These are phyloP conservation scores for Solanum megistacrolobum DNA, from an alignment of 257 asterid genomes.

Conservation along the genomic window DNA sequence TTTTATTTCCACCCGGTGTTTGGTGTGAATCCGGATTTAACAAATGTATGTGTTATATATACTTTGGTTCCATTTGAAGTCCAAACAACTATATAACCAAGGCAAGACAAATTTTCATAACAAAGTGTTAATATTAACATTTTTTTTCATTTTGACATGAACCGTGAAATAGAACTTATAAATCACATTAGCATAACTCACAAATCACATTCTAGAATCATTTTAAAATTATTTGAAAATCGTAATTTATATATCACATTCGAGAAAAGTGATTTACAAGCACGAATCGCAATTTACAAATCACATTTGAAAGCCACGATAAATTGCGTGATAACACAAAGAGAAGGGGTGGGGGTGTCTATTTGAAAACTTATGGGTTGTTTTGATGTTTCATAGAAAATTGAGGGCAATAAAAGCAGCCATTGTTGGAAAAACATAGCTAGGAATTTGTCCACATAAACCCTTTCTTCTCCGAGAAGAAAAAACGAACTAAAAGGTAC, in stretches of 20 bases:
- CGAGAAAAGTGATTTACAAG: neutral
- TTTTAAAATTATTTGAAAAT: neutral
- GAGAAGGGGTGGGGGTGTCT: neutral
- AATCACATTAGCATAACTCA: neutral
- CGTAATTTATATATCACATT: neutral
- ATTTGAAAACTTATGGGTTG: neutral
- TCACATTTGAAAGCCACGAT: neutral
- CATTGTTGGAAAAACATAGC: neutral
- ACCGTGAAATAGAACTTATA: neutral
- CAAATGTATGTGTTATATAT: neutral
- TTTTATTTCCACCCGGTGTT: too few relatives aligned
- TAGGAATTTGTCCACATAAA: neutral
- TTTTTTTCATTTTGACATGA: neutral
- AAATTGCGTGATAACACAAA: too few relatives aligned
- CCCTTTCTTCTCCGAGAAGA: neutral
- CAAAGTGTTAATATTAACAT: neutral
- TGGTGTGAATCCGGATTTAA: too few relatives aligned
- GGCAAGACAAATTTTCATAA: neutral
- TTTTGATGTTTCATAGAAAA: neutral
- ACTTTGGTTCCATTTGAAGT: neutral
- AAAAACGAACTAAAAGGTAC: neutral
- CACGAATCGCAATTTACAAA: neutral
- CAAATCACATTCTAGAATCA: neutral
- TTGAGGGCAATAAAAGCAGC: neutral
- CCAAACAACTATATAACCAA: neutral